Evolutionary conservation across 179 eudicot species (phyloP), one percentile per base, ranked within the genome.

Genomic region (Vitellaria paradoxa): DNA sequence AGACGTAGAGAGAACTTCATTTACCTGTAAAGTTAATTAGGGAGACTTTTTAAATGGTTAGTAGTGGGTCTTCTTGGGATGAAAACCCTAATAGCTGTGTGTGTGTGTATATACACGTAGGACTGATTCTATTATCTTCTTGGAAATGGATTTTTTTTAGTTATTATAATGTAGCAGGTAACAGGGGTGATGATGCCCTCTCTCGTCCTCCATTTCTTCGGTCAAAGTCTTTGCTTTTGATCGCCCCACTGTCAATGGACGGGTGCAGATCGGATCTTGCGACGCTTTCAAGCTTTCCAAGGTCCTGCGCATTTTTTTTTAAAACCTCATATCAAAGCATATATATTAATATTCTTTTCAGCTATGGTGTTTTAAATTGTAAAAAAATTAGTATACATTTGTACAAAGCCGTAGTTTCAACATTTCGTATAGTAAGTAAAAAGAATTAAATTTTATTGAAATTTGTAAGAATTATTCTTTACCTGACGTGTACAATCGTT

Each of bases 1-100:
- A 53, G 81, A 81, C 73, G 59, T 76, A 65, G 40, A 56, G 70
- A 52, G 72, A 65, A 46, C 84, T 70, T 71, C 76, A 66, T 47
- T 67, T 78, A 59, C 77, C 72, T 84, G 73, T 70, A 53, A 84
- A 83, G 68, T 68, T n/a, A 2, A 2, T 30, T 30, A 64, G 65
- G 6, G 77, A 75, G 82, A 72, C 76, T 83, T 83, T 83, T 80
- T 77, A 75, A 74, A 37, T 50, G 55, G 40, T 61, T 74, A 74
- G 68, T 42, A 47, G 17, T 17, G 7, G 53, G 56, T 40, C 20
- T 71, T 57, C 80, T 85, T 49, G 88, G 86, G 84, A 85, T 83
- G 47, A 59, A 53, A 23, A 45, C 26, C 74, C 12, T 23, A 17
- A 13, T 62, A 21, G 56, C 11, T 53, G 13, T 46, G 46, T 65